These are phyloP conservation scores for Lactarius akahatsu DNA, from an alignment of 768 basidiomycete genomes.

Conservation along the genomic window DNA sequence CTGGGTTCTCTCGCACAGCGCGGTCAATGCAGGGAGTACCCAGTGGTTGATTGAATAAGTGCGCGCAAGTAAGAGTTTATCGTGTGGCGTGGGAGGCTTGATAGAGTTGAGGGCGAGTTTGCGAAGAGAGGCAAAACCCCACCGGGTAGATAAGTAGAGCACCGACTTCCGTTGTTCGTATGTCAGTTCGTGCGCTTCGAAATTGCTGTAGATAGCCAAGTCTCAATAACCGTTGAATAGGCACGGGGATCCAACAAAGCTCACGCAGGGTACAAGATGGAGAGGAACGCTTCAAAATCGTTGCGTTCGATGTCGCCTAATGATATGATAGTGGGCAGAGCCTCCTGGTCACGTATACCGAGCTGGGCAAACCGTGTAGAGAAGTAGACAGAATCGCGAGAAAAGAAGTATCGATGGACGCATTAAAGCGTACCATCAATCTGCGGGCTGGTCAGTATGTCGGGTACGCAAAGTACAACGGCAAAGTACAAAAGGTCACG, in stretches of 20 bases:
- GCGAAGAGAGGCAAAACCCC: conserved; percentile 22
- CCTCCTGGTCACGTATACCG: conserved; percentile 18
- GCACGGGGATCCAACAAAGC: background rate
- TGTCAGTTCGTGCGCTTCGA: background rate
- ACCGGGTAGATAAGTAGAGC: conserved; percentile 16
- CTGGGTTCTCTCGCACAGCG: conserved; percentile 6
- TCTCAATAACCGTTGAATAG: background rate
- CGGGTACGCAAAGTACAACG: too few relatives aligned
- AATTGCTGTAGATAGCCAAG: background rate
- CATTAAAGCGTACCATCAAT: conserved; percentile 22
- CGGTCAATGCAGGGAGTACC: background rate
- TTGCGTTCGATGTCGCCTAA: conserved; percentile 14
- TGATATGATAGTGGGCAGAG: conserved; percentile 11
- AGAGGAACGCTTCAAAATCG: conserved; percentile 29
- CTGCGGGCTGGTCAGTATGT: conserved; percentile 8
- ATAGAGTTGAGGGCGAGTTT: conserved; percentile 18
- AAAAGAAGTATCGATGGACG: conserved; percentile 27
- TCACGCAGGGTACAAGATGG: conserved; percentile 28
- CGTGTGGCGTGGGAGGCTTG: conserved; percentile 4
- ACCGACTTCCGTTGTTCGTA: conserved; percentile 22
- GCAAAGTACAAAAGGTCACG: too few relatives aligned
- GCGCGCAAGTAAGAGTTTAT: conserved; percentile 14
- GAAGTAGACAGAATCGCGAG: conserved; percentile 26
- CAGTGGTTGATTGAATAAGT: conserved; percentile 6
- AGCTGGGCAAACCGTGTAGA: conserved; percentile 17